These are phyloP conservation scores for Irpex sp. DNA, from an alignment of 1,284 basidiomycete genomes.

Conservation along the genomic window DNA sequence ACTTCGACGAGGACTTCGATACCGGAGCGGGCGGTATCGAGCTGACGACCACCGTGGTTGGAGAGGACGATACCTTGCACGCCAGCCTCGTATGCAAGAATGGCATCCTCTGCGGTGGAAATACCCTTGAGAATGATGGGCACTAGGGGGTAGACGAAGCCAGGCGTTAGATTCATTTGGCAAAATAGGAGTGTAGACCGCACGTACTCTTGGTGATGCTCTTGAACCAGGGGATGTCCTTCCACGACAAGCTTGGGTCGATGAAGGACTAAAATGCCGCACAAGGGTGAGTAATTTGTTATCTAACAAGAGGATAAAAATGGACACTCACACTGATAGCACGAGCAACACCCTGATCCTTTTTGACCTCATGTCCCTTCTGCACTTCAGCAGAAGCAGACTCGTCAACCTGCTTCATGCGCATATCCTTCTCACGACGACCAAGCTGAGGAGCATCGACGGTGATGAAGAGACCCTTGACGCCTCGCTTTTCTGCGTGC, in stretches of 20 bases:
- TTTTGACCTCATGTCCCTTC: conserved; percentile 37
- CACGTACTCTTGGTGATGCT: conserved; percentile 69
- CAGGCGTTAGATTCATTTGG: neutral
- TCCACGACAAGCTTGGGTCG: conserved; percentile 86
- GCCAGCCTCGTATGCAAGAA: conserved; percentile 83
- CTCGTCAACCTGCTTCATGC: conserved; percentile 86
- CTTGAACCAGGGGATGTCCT: conserved; percentile 85
- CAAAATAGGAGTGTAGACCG: conserved; percentile 33
- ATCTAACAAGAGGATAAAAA: neutral
- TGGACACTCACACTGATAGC: conserved; percentile 76
- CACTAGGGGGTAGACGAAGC: conserved; percentile 46
- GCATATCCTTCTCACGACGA: conserved; percentile 93
- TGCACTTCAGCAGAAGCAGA: conserved; percentile 73
- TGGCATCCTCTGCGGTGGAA: conserved; percentile 91
- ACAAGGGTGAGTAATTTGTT: conserved; percentile 3
- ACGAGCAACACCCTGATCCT: conserved; percentile 89
- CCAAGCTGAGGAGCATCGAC: conserved; percentile 94
- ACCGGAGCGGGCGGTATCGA: conserved; percentile 89
- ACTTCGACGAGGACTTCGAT: conserved; percentile 90
- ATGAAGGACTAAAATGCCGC: conserved; percentile 73
- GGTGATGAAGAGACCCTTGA: conserved; percentile 88
- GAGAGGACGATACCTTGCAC: conserved; percentile 85
- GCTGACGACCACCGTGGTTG: conserved; percentile 90
- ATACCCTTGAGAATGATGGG: conserved; percentile 92
- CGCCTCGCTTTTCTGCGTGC: conserved; percentile 80